Conservation (phyloP, 2,329 filamentous ascomycete genomes). For the Calonectria pteridis region DNA sequence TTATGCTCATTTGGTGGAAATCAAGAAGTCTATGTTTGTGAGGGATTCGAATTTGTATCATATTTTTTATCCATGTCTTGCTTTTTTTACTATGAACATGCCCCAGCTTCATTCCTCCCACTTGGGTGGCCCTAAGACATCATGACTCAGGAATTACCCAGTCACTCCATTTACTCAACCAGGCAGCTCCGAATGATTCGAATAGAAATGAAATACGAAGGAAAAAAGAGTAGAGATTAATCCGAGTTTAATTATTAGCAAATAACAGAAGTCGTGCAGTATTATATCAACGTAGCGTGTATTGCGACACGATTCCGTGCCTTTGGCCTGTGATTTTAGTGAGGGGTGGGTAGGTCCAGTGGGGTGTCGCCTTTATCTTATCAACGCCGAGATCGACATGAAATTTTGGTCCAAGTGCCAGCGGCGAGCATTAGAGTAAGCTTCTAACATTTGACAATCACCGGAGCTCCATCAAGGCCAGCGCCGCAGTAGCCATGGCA, state of each 20-base stretch:
- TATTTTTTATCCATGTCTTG: background rate
- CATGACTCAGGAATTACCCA: background rate
- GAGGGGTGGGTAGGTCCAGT: background rate
- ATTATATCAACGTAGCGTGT: background rate
- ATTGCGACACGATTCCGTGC: background rate
- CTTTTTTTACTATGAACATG: background rate
- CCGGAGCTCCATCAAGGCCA: background rate
- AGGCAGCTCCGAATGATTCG: background rate
- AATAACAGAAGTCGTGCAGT: background rate
- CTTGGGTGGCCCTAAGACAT: background rate
- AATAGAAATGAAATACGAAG: background rate
- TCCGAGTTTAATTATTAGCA: background rate
- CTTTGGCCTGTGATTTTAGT: background rate
- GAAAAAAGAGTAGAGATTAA: background rate
- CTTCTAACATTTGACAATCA: background rate
- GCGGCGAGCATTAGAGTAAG: background rate
- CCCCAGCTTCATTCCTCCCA: background rate
- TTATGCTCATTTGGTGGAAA: background rate
- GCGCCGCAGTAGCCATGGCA: conserved; percentile 39
- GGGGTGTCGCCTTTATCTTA: conserved; percentile 22
- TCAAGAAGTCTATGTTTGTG: background rate
- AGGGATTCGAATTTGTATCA: background rate
- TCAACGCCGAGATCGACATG: conserved; percentile 2
- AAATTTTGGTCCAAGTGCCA: conserved; percentile 19
- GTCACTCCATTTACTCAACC: background rate